Percentiles rank a stretch among this genome's conserved stretches.
Conservation (phyloP, 352 stramenopile genomes). For the Pythium guiyangense region DNA sequence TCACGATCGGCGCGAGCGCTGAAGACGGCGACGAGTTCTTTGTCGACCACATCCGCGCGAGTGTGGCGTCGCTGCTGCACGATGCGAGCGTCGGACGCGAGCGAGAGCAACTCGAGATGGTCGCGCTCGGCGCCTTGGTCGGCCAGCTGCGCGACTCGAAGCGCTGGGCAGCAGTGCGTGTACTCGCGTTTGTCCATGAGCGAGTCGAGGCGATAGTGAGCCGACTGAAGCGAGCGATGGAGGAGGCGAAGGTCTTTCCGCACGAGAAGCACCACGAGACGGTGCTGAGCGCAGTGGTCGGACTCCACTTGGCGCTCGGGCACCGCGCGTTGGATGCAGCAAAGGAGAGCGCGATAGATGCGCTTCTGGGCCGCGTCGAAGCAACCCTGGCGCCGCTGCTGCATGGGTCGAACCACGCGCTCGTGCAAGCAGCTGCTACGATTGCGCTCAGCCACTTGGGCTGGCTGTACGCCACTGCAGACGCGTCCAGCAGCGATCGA, state of each 20-base stretch:
- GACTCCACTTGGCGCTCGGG: conserved; percentile 33
- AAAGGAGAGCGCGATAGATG: conserved; percentile 14
- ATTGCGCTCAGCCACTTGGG: conserved; percentile 2
- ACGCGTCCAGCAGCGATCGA: background rate
- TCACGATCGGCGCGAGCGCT: too few species aligned
- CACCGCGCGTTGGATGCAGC: conserved; percentile 19
- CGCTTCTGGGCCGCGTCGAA: conserved; percentile 21
- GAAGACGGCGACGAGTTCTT: conserved; percentile 38
- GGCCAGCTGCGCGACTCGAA: conserved; percentile 32
- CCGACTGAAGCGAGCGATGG: conserved; percentile 24
- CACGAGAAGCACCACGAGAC: conserved; percentile 10
- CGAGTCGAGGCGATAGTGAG: conserved; percentile 18
- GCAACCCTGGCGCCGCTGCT: conserved; percentile 21
- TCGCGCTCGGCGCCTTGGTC: conserved; percentile 32
- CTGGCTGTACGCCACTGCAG: background rate
- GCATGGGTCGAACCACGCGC: conserved; percentile 3
- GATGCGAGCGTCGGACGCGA: conserved; percentile 10
- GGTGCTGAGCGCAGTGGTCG: conserved; percentile 19
- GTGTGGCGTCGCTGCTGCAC: conserved; percentile 11
- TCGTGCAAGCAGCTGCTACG: background rate
- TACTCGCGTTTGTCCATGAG: conserved; percentile 20
- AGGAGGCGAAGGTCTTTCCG: conserved; percentile 36
- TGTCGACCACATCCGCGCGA: conserved; percentile 19
- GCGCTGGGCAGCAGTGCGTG: conserved; percentile 26
- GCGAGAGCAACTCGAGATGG: conserved; percentile 12